Percentiles rank a stretch among this genome's conserved stretches.
Conservation (phyloP, 139 green algal species). For the Chlamydomonas applanata region DNA sequence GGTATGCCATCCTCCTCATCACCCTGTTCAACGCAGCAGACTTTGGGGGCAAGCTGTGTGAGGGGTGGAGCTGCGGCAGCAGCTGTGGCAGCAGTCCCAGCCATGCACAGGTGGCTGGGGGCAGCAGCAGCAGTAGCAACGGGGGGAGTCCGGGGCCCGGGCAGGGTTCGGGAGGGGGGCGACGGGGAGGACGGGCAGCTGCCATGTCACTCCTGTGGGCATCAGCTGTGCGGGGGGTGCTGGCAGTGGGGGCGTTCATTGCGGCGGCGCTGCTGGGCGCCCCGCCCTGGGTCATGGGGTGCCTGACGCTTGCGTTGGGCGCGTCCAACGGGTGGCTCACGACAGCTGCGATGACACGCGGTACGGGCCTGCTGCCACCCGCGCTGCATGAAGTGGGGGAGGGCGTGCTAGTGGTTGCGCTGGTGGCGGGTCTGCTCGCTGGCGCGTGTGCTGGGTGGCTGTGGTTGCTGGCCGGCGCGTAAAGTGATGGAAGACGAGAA, state of each 20-base stretch:
- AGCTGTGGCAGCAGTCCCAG: too few species aligned
- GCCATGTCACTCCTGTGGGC: not conserved
- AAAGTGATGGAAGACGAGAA: too few species aligned
- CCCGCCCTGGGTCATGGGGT: constrained; percentile 16
- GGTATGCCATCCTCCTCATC: constrained; percentile 86
- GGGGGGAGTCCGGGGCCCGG: not conserved
- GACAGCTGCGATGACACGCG: constrained; percentile 35
- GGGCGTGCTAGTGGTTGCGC: constrained; percentile 70
- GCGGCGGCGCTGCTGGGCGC: not conserved
- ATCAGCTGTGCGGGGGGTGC: constrained; percentile 7
- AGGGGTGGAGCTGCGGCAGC: constrained; percentile 12
- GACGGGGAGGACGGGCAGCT: not conserved
- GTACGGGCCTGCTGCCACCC: not conserved
- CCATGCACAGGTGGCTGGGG: not conserved
- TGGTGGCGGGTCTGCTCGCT: constrained; percentile 73
- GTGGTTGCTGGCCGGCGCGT: constrained; percentile 43
- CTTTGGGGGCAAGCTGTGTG: constrained; percentile 60
- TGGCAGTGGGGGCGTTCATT: constrained; percentile 30
- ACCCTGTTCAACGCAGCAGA: constrained; percentile 74
- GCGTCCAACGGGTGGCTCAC: constrained; percentile 62
- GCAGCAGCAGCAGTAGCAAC: not conserved
- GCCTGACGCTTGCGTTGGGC: constrained; percentile 30
- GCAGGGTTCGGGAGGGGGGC: not conserved
- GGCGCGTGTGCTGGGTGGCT: constrained; percentile 65
- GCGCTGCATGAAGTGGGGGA: constrained; percentile 18